Evolutionary conservation across 2,329 filamentous ascomycete genomes (phyloP).

Genomic region (Sporothrix schenckii): DNA sequence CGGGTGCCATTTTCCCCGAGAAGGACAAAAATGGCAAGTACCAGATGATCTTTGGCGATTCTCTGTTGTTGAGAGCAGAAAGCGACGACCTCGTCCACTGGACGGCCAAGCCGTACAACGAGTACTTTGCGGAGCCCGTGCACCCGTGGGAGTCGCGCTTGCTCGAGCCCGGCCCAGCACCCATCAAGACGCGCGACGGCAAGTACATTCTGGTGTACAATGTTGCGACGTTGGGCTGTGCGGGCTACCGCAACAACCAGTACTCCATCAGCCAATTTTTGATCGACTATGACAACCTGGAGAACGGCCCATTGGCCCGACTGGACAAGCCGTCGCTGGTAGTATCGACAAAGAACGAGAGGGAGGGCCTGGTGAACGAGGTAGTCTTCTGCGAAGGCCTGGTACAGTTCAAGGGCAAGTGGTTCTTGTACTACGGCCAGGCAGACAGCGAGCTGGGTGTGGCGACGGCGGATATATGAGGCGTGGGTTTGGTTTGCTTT

Average conservation of each 20-base stretch:
- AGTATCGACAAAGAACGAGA: slow-evolving; percentile 23
- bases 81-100: slow-evolving; percentile 21
- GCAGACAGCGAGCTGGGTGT: slow-evolving; percentile 32
- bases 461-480: slow-evolving; percentile 25
- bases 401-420: slow-evolving; percentile 28
- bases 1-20: slow-evolving; percentile 22
- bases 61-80: slow-evolving; percentile 7
- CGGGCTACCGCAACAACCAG: slow-evolving; percentile 29
- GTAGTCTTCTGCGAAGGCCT: slow-evolving; percentile 20
- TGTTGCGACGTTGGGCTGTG: slow-evolving; percentile 13
- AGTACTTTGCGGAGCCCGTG: slow-evolving; percentile 7
- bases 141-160: slow-evolving; percentile 22
- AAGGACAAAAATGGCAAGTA: slow-evolving; percentile 3
- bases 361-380: slow-evolving; percentile 9
- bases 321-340: slow-evolving; percentile 14
- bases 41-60: slow-evolving; percentile 23
- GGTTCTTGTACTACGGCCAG: slow-evolving; percentile 32
- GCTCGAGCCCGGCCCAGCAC: slow-evolving; percentile 22
- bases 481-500: not conserved
- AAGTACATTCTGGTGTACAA: slow-evolving; percentile 26
- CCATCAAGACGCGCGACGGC: slow-evolving; percentile 25
- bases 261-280: slow-evolving; percentile 32
- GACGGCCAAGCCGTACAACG: slow-evolving; percentile 10
- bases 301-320: slow-evolving; percentile 8
- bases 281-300: slow-evolving; percentile 22